Conservation (phyloP, 345 rosid species). For the Excoecaria agallocha region DNA sequence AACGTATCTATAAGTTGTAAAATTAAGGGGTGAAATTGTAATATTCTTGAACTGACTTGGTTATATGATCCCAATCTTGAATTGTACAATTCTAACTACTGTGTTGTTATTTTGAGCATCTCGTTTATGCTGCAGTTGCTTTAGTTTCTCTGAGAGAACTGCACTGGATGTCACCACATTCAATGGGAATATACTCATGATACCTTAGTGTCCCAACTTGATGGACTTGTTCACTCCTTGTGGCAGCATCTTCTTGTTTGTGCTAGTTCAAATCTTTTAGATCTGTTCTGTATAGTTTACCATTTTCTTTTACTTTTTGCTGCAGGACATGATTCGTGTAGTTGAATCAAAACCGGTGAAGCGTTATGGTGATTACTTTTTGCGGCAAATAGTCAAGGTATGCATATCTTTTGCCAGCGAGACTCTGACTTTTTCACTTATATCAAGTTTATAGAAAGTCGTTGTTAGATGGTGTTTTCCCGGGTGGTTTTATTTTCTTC, state of each 20-base stretch:
- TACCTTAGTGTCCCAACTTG: background rate
- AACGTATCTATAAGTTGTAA: background rate
- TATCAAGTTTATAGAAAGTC: background rate
- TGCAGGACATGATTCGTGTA: constrained; percentile 86
- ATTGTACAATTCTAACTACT: constrained; percentile 1
- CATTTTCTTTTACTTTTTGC: background rate
- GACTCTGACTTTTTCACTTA: background rate
- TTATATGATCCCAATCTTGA: background rate
- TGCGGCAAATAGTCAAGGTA: constrained; percentile 96
- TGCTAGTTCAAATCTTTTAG: background rate
- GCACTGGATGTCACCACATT: background rate
- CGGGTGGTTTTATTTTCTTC: background rate
- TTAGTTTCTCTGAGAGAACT: background rate
- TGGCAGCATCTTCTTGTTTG: background rate
- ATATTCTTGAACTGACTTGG: background rate
- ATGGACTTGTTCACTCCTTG: background rate
- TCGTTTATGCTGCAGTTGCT: background rate
- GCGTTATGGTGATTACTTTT: constrained; percentile 78
- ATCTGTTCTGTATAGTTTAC: background rate
- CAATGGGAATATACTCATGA: background rate
- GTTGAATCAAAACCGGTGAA: constrained; percentile 73
- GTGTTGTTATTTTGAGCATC: background rate
- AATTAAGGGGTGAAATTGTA: background rate
- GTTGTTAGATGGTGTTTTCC: background rate
- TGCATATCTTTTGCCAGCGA: background rate